Percentiles rank a stretch among this genome's conserved stretches.
These are phyloP conservation scores for Gryganskiella cystojenkinii DNA, from an alignment of 192 early-diverging fungal species.

Conservation along the genomic window DNA sequence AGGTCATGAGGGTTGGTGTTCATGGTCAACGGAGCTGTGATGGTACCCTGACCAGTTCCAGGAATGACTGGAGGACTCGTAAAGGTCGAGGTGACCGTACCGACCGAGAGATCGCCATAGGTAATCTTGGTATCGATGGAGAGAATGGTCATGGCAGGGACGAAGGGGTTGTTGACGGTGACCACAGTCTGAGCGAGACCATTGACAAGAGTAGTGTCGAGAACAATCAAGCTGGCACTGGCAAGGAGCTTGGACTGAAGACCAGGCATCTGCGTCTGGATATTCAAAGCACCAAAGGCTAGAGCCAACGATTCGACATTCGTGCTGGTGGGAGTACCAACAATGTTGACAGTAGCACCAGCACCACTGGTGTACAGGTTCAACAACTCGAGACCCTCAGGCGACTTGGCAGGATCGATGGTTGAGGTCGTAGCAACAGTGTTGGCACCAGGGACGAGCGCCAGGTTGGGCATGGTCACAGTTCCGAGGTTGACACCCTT, in stretches of 20 bases:
- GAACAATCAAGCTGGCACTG: slow-evolving; percentile 39
- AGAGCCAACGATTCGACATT: slow-evolving; percentile 48
- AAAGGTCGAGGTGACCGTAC: slow-evolving; percentile 51
- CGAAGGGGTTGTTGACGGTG: slow-evolving; percentile 61
- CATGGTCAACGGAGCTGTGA: slow-evolving; percentile 51
- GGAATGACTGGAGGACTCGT: slow-evolving; percentile 49
- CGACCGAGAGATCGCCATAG: slow-evolving; percentile 49
- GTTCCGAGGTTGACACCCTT: slow-evolving; percentile 46
- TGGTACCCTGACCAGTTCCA: slow-evolving; percentile 30
- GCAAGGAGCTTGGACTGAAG: slow-evolving; percentile 48
- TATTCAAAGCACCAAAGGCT: slow-evolving; percentile 48
- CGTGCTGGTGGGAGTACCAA: slow-evolving; percentile 52
- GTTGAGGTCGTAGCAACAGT: slow-evolving; percentile 47
- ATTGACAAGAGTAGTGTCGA: slow-evolving; percentile 38
- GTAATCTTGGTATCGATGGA: slow-evolving; percentile 48
- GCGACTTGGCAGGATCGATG: slow-evolving; percentile 49
- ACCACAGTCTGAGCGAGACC: slow-evolving; percentile 53
- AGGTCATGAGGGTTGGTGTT: slow-evolving; percentile 56
- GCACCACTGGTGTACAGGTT: slow-evolving; percentile 53
- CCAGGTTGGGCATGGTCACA: slow-evolving; percentile 53
- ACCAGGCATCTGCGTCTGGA: slow-evolving; percentile 55
- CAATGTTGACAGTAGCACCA: slow-evolving; percentile 42
- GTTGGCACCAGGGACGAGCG: slow-evolving; percentile 50
- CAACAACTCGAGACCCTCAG: slow-evolving; percentile 54
- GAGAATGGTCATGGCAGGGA: slow-evolving; percentile 50